phyloP scores from a whole-genome alignment of 2,329 filamentous ascomycete genomes.

The Fusarium citri region DNA sequence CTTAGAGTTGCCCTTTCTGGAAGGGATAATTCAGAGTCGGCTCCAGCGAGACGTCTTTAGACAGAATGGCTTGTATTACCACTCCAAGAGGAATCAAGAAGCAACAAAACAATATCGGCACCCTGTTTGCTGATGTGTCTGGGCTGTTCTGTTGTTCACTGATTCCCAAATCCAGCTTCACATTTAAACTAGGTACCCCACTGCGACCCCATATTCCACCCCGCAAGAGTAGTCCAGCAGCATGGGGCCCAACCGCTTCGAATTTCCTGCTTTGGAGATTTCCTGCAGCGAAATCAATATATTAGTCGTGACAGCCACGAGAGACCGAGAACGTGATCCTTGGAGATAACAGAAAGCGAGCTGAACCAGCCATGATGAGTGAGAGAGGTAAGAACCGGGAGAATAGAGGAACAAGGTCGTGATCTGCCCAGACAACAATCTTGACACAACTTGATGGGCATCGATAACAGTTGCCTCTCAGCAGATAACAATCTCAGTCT shows the following conservation, averaged over 20 bases:
- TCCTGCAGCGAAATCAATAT: constrained; percentile 5
- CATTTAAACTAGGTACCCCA: not conserved
- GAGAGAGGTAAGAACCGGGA: not conserved
- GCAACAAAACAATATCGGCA: not conserved
- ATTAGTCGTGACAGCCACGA: constrained; percentile 39
- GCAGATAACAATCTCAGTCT: not conserved
- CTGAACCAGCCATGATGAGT: not conserved
- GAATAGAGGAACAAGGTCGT: not conserved
- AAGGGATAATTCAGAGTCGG: not conserved
- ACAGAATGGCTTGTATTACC: not conserved
- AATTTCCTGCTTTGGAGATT: constrained; percentile 36
- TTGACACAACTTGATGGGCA: not conserved
- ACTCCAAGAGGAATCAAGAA: not conserved
- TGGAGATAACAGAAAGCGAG: constrained; percentile 61
- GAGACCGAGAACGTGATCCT: constrained; percentile 58
- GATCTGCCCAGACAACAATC: not conserved
- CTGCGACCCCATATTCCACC: not conserved
- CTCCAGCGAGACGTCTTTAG: not conserved
- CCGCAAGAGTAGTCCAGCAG: not conserved
- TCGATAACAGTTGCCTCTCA: not conserved
- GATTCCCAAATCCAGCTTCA: not conserved
- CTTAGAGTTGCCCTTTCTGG: constrained; percentile 19
- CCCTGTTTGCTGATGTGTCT: not conserved
- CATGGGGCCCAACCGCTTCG: constrained; percentile 24
- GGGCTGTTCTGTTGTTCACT: not conserved